Conservation (phyloP, 805 yeast species). For the Wickerhamiella cacticola region DNA sequence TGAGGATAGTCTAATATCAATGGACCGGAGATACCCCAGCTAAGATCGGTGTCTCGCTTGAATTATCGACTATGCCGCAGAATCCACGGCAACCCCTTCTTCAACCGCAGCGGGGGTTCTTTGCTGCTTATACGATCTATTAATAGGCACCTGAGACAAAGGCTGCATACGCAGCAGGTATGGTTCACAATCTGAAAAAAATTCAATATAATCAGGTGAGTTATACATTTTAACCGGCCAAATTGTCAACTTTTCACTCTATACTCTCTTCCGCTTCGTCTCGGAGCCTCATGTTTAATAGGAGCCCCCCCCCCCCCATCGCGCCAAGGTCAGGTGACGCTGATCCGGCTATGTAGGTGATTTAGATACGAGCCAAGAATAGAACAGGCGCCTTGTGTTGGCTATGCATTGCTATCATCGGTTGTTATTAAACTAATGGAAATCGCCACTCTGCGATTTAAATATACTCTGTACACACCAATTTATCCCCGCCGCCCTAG, state of each 20-base stretch:
- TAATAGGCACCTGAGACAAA: conserved; percentile 1
- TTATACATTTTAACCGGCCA: background rate
- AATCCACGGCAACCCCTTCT: no score
- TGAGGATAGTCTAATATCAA: no score
- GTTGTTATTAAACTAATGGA: no score
- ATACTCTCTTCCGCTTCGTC: no score
- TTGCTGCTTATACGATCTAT: background rate
- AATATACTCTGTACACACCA: background rate
- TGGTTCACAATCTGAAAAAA: background rate
- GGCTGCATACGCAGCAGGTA: background rate
- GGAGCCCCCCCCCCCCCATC: no score
- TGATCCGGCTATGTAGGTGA: background rate
- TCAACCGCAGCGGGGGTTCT: no score
- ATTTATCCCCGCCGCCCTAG: background rate
- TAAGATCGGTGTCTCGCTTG: no score
- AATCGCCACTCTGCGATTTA: no score
- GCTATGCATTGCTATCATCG: no score
- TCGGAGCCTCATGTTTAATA: background rate
- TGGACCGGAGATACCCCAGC: no score
- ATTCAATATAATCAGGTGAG: background rate
- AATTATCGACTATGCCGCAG: no score
- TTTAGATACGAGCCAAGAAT: background rate
- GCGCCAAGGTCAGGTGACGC: conserved; percentile 5
- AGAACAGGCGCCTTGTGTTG: no score
- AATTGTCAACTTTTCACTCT: background rate